phyloP scores from a whole-genome alignment of 2,329 filamentous ascomycete species.

The Mollisia scopiformis region DNA sequence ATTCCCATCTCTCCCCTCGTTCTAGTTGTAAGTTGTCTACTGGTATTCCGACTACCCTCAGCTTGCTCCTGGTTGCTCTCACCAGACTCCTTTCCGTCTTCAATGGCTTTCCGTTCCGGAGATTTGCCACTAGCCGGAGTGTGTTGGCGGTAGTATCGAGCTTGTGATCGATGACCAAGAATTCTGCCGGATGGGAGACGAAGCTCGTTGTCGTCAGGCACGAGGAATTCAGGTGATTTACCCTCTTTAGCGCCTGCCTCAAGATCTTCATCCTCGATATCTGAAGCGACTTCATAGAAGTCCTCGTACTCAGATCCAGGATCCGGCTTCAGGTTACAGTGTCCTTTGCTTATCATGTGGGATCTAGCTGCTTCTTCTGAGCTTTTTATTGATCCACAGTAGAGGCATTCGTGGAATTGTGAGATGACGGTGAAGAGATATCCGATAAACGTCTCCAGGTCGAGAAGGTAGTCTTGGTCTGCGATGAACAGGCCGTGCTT shows the following conservation, averaged over 20 bases:
- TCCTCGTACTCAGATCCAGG: conserved; percentile 43
- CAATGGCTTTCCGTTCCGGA: neutral
- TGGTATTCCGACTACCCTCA: conserved; percentile 12
- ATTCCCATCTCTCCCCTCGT: conserved; percentile 16
- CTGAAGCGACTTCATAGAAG: conserved; percentile 33
- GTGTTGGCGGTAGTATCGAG: conserved; percentile 8
- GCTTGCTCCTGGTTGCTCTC: neutral
- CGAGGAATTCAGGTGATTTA: conserved; percentile 1
- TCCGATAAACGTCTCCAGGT: conserved; percentile 48
- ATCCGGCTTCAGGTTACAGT: conserved; percentile 46
- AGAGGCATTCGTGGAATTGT: conserved; percentile 52
- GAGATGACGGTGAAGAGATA: conserved; percentile 53
- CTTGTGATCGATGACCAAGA: conserved; percentile 34
- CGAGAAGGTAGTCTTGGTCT: conserved; percentile 44
- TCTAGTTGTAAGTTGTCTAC: conserved; percentile 13
- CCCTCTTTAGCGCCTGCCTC: conserved; percentile 14
- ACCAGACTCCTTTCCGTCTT: neutral
- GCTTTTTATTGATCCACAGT: conserved; percentile 47
- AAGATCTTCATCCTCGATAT: conserved; percentile 3
- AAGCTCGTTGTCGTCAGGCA: conserved; percentile 35
- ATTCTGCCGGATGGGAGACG: conserved; percentile 42
- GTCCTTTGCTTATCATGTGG: conserved; percentile 53
- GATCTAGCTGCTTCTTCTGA: conserved; percentile 50
- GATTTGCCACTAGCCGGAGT: neutral
- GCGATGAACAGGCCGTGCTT: conserved; percentile 51